Conservation (phyloP, 2,329 filamentous ascomycete species). For the Stagonosporopsis rhizophila region DNA sequence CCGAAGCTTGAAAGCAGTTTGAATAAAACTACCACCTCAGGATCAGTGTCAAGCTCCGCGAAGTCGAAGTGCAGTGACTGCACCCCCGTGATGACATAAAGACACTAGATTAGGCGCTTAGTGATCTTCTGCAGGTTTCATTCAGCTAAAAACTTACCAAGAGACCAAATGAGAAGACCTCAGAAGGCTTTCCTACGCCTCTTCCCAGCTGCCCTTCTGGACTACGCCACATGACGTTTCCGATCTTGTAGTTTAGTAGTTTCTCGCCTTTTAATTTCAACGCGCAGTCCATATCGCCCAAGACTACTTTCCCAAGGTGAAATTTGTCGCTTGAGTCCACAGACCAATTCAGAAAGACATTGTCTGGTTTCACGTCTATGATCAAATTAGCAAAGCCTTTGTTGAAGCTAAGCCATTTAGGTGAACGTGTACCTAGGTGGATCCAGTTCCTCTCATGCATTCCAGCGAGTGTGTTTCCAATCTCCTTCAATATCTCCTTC, state of each 20-base stretch:
- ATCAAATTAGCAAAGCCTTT: neutral
- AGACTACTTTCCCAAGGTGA: neutral
- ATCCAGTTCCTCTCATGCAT: neutral
- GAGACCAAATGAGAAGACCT: neutral
- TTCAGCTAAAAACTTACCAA: no score
- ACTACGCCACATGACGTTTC: neutral
- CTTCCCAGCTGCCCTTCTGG: neutral
- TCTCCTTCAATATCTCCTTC: neutral
- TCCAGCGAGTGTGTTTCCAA: neutral
- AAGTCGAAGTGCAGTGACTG: no score
- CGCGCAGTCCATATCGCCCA: neutral
- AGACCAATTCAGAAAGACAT: neutral
- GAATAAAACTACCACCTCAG: no score
- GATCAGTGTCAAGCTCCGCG: no score
- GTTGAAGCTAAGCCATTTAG: neutral
- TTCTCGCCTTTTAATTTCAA: neutral
- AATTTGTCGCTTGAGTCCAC: neutral
- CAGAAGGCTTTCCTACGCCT: neutral
- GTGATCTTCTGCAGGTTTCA: no score
- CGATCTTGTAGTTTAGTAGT: neutral
- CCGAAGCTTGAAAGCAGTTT: no score
- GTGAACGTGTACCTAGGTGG: neutral
- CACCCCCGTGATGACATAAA: no score
- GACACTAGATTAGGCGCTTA: no score
- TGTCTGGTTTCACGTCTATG: neutral